Percentiles rank a stretch among this genome's conserved stretches.
Evolutionary conservation across 768 basidiomycete species (phyloP).

Genomic region (Russula compacta): DNA sequence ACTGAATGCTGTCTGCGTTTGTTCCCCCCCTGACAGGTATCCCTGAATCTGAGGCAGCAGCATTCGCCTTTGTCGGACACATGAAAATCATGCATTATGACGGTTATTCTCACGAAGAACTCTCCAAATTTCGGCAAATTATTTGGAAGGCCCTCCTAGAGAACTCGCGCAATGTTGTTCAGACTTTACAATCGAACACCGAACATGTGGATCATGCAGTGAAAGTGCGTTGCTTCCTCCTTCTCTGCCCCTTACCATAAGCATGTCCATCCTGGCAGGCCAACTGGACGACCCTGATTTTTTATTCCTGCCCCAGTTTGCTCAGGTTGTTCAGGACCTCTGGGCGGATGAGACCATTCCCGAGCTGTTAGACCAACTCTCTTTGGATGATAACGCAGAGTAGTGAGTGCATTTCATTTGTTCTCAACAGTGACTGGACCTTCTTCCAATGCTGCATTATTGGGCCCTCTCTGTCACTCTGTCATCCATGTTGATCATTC

Average conservation of each 20-base stretch:
- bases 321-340: not conserved
- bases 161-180: not conserved
- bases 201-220: not conserved
- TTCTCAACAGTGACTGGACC: not conserved
- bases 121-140: not conserved
- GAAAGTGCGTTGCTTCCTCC: not conserved
- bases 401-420: constrained; percentile 13
- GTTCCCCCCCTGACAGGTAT: not conserved
- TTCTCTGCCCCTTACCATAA: not conserved
- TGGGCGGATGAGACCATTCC: constrained; percentile 33
- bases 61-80: not conserved
- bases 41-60: not conserved
- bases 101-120: constrained; percentile 37
- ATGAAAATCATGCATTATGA: not conserved
- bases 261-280: not conserved
- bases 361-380: not conserved
- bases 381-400: not conserved
- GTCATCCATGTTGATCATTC: constrained; percentile 22
- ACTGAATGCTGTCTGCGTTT: not conserved
- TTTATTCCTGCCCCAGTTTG: constrained; percentile 2
- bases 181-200: no score
- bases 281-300: constrained; percentile 25
- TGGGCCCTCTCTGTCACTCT: not conserved
- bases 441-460: not conserved
- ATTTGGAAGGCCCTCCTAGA: constrained; percentile 6